phyloP scores from a whole-genome alignment of 2,329 filamentous ascomycete species.

The Sphaerulina musiva region DNA sequence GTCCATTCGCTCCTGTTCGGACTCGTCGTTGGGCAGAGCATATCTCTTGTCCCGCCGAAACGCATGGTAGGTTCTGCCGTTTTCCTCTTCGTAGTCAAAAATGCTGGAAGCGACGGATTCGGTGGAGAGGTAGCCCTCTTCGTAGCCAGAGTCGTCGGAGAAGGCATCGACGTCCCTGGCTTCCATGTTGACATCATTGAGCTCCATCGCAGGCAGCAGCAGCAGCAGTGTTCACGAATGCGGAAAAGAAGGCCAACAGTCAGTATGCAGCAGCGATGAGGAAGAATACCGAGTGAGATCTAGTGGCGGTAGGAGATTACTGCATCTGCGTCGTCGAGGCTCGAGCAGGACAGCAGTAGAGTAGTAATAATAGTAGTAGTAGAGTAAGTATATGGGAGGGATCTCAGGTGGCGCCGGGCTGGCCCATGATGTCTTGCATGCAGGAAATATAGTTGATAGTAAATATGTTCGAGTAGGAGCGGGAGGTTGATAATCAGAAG shows the following conservation, averaged over 20 bases:
- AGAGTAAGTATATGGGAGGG: background rate
- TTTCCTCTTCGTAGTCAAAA: conserved; percentile 21
- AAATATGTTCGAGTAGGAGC: background rate
- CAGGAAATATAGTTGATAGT: background rate
- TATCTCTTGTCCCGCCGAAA: conserved; percentile 29
- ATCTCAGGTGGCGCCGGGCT: conserved; percentile 6
- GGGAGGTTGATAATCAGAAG: background rate
- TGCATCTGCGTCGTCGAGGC: background rate
- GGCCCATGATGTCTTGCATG: conserved; percentile 3
- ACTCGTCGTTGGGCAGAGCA: conserved; percentile 27
- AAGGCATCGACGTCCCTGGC: conserved; percentile 15
- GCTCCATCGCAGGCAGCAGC: conserved; percentile 1
- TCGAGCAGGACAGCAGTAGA: background rate
- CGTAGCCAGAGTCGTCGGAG: conserved; percentile 20
- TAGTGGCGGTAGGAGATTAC: background rate
- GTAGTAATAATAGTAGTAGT: too few species aligned
- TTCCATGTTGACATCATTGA: conserved; percentile 18
- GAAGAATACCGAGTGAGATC: background rate
- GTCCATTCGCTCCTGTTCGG: conserved; percentile 28
- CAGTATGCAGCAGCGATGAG: background rate
- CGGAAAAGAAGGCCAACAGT: background rate
- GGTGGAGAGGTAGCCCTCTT: conserved; percentile 25
- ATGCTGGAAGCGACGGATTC: conserved; percentile 31
- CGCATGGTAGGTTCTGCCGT: conserved; percentile 22
- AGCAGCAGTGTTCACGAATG: conserved; percentile 3